Base-by-base conservation (phyloP, 495 filamentous ascomycete species). In the Chaetomidium leptoderma region DNA sequence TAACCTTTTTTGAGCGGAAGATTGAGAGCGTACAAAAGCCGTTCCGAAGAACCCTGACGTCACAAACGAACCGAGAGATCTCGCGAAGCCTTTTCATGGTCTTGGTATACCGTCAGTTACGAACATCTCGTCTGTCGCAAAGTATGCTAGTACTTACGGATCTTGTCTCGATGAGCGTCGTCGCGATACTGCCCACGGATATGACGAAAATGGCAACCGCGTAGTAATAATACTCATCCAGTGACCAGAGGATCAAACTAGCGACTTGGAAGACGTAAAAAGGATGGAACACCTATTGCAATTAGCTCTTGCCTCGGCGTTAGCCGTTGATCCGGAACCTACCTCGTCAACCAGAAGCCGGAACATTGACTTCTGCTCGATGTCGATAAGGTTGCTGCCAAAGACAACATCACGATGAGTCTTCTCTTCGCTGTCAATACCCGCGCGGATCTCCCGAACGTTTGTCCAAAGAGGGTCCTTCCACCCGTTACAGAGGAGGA, bases 211-310 rank as follows among this genome's bases (percentile, higher is more conserved):
- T 99, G 70, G 92, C 96, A 29, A 83, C 78, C 30, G 95, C 95
- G 76, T 99, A 99, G 68, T 97, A 97, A 63, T 96, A 97, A 65
- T 99, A 99, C 62, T 92, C 76, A 65, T 99, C 95, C 29, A 96
- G 59, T 16, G 92, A 95, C 95, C 95, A 99, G 5, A 99, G 85
- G 45, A 93, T 70, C 54, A 99, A 75, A 75, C 95, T 97, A 32
- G 90, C 92, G 64, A 99, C 85, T 69, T 99, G 95, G 72, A 99
- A 99, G 35, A 97, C 86, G 66, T 97, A 99, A 74, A 99, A 97
- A 3, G 95, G 95, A 66, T 97, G 93, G 68, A 99, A 90, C 4
- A 87, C 90, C 87, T 93, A 61, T 14, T 17, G 21, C 40, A 51
- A 45, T 53, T 64, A 62, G 51, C 10, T 37, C 6, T 16, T n/a